phyloP scores from a whole-genome alignment of 805 yeast species.

The Candida jianshihensis region DNA sequence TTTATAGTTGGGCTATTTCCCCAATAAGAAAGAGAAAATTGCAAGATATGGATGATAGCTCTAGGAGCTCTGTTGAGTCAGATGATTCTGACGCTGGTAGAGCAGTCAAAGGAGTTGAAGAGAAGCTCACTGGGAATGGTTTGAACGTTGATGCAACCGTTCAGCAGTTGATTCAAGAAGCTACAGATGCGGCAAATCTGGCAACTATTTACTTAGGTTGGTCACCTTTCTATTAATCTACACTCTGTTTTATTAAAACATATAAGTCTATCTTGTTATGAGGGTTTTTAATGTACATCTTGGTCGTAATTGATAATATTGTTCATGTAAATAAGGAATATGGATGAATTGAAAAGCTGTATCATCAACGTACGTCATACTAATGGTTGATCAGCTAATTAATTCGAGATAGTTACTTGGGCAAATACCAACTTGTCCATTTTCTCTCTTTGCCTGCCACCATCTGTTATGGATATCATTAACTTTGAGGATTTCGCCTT shows the following conservation, averaged over 20 bases:
- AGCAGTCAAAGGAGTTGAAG: slow-evolving; percentile 67
- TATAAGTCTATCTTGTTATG: too few relatives aligned
- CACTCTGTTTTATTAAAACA: too few relatives aligned
- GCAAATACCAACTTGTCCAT: slow-evolving; percentile 93
- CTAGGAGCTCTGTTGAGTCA: slow-evolving; percentile 6
- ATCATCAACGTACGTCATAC: too few relatives aligned
- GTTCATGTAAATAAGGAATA: too few relatives aligned
- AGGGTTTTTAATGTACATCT: too few relatives aligned
- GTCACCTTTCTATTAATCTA: slow-evolving; percentile 64
- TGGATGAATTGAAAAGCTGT: too few relatives aligned
- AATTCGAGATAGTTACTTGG: slow-evolving; percentile 91
- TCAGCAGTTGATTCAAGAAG: slow-evolving; percentile 71
- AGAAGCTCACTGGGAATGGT: slow-evolving; percentile 58
- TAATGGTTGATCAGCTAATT: slow-evolving; percentile 36
- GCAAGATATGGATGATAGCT: slow-evolving; percentile 29
- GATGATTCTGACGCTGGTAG: slow-evolving; percentile 57
- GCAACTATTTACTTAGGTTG: slow-evolving; percentile 78
- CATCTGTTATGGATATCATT: slow-evolving; percentile 93
- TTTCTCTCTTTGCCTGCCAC: slow-evolving; percentile 94
- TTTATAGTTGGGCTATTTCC: slow-evolving; percentile 86
- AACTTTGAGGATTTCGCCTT: slow-evolving; percentile 87
- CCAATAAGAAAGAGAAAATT: slow-evolving; percentile 56
- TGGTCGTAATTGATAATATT: too few relatives aligned
- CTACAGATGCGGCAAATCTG: slow-evolving; percentile 59
- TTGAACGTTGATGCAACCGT: slow-evolving; percentile 81